Evolutionary conservation across 1,284 basidiomycete genomes (phyloP).

Genomic region (Coniophora puteana): DNA sequence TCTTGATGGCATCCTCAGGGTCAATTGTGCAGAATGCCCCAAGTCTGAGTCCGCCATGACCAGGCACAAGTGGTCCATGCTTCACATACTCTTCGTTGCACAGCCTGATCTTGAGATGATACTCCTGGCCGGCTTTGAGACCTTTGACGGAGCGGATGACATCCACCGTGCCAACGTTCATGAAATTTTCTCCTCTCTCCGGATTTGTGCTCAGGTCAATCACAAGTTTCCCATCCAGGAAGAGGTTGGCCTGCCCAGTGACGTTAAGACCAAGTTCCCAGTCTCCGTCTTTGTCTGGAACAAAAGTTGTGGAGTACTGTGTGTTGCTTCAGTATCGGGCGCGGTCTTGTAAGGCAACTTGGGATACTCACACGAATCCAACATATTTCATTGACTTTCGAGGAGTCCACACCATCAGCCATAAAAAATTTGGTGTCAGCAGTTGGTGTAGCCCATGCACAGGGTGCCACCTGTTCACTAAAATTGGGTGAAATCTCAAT

Average conservation of each 20-base stretch:
- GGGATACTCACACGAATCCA: slow-evolving; percentile 32
- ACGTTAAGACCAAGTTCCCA: slow-evolving; percentile 48
- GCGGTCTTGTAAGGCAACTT: slow-evolving; percentile 10
- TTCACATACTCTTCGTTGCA: slow-evolving; percentile 30
- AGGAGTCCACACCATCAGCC: slow-evolving; percentile 37
- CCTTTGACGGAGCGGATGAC: slow-evolving; percentile 24
- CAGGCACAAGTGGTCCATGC: slow-evolving; percentile 29
- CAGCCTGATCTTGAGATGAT: slow-evolving; percentile 35
- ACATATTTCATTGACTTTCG: slow-evolving; percentile 35
- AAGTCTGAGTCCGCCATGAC: slow-evolving; percentile 43
- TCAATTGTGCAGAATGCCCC: slow-evolving; percentile 35
- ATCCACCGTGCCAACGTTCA: slow-evolving; percentile 22
- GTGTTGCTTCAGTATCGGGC: slow-evolving; percentile 4
- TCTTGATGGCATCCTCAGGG: slow-evolving; percentile 32
- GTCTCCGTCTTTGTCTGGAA: slow-evolving; percentile 33
- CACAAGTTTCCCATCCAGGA: slow-evolving; percentile 43
- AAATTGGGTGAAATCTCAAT: slow-evolving; percentile 25
- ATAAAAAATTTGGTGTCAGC: slow-evolving; percentile 32
- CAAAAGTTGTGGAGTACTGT: slow-evolving; percentile 39
- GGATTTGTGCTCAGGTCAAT: slow-evolving; percentile 41
- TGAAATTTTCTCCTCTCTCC: slow-evolving; percentile 17
- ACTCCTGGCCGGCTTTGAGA: slow-evolving; percentile 32
- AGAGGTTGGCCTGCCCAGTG: slow-evolving; percentile 45
- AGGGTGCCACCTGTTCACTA: slow-evolving; percentile 13
- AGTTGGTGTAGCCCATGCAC: slow-evolving; percentile 35